Evolutionary conservation across 331 rosid species (phyloP).

Genomic region (Quercus lobata): DNA sequence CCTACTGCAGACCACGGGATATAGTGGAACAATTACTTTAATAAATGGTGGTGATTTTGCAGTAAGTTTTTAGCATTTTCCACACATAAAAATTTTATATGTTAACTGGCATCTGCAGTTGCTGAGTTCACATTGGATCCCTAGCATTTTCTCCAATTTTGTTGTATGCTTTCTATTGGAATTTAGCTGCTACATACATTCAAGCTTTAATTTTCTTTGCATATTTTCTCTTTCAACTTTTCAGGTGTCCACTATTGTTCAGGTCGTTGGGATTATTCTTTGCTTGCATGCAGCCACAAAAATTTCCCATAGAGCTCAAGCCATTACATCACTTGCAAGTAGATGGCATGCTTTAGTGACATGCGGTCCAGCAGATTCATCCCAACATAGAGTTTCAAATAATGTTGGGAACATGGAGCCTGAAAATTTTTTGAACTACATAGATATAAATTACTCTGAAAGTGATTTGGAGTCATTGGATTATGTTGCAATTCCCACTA

Average conservation of each 20-base stretch:
- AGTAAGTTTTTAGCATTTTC: slow-evolving; percentile 42
- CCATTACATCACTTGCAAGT: slow-evolving; percentile 65
- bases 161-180: not conserved
- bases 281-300: slow-evolving; percentile 80
- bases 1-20: slow-evolving; percentile 55
- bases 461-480: slow-evolving; percentile 71
- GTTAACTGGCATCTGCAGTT: not conserved
- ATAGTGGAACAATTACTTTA: slow-evolving; percentile 44
- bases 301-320: slow-evolving; percentile 85
- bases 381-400: slow-evolving; percentile 41
- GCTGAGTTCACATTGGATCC: not conserved
- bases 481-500: slow-evolving; percentile 34
- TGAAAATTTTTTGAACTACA: slow-evolving; percentile 32
- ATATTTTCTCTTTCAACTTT: slow-evolving; percentile 6
- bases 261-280: slow-evolving; percentile 72
- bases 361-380: slow-evolving; percentile 46
- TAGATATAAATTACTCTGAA: slow-evolving; percentile 59
- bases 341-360: slow-evolving; percentile 78
- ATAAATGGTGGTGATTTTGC: slow-evolving; percentile 82
- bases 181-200: not conserved
- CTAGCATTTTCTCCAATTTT: not conserved
- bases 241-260: slow-evolving; percentile 77
- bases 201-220: not conserved
- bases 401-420: slow-evolving; percentile 38
- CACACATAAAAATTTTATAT: not conserved